These are phyloP conservation scores for Malus hybrid DNA, from an alignment of 331 rosid species.

Conservation along the genomic window DNA sequence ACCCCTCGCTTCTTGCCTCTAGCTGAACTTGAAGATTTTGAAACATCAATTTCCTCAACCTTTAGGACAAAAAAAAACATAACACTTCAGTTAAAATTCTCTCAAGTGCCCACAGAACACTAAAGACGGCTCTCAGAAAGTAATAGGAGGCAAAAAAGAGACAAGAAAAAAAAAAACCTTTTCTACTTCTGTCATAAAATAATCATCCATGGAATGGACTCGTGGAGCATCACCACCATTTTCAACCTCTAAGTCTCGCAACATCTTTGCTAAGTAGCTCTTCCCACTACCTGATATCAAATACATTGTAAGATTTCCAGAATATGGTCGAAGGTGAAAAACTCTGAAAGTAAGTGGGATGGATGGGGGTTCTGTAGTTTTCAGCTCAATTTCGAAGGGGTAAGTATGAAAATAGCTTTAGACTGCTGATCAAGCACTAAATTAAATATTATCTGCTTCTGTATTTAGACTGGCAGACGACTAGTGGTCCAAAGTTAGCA, in stretches of 20 bases:
- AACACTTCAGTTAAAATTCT: constrained; percentile 3
- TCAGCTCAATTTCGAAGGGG: background rate
- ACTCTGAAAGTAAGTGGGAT: background rate
- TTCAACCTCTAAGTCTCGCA: constrained; percentile 90
- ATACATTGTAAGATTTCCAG: constrained; percentile 1
- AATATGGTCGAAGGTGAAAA: constrained; percentile 6
- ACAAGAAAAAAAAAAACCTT: constrained; percentile 40
- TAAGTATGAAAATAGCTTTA: background rate
- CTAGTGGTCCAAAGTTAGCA: background rate
- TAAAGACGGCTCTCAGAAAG: background rate
- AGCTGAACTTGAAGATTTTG: constrained; percentile 62
- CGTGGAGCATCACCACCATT: constrained; percentile 88
- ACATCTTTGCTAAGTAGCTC: constrained; percentile 93
- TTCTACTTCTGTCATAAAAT: constrained; percentile 96
- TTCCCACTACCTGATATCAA: constrained; percentile 82
- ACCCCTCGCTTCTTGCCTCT: constrained; percentile 68
- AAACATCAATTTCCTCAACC: constrained; percentile 66
- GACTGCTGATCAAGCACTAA: background rate
- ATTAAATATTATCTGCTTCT: background rate
- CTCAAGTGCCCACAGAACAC: background rate
- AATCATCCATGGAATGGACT: constrained; percentile 96
- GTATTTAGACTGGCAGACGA: background rate
- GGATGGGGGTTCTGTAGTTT: background rate
- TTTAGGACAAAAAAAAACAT: constrained; percentile 10
- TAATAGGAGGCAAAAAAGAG: background rate